Base-by-base conservation (phyloP, 1,284 basidiomycete species). In the Ganoderma sinense region DNA sequence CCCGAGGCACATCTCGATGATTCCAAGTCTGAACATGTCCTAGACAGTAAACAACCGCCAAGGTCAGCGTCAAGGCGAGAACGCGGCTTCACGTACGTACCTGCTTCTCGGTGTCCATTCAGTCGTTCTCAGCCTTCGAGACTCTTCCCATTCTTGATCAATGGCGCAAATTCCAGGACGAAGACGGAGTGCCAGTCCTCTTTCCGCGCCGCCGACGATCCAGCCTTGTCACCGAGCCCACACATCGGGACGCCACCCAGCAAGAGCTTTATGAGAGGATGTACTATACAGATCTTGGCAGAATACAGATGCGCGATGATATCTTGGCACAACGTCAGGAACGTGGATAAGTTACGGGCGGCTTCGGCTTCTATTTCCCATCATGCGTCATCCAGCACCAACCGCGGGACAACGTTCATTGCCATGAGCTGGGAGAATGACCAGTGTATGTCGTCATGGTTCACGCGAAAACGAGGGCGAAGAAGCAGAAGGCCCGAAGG, bases 341-440 rank as follows among this genome's bases (percentile, higher is more conserved):
- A 51, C n/a, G 56, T 36, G 56, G n/a, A 70, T 68, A 71, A 71
- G 23, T 73, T 69, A 69, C 39, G 67, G 36, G 39, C 59, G 11
- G 36, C 59, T 61, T 39, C 67, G 53, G 43, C 62, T 67, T 70
- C 69, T 64, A 66, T 71, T 66, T 39, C 74, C 71, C 62, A 67
- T 86, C 80, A 90, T 71, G 93, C 93, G 81, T 95, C 93, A 76
- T 95, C 95, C 69, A 97, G 85, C 70, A 96, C 86, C 65, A 97
- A 83, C 65, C 94, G 91, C 65, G 95, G 95, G 58, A 97, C 91
- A 59, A 97, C 91, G 78, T 97, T 97, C 95, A 97, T 97, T 18
- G 95, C 95, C 93, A 97, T 96, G 77, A 97, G 82, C 95, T 96
- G 75, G 67, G 72, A 69, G 68, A 5, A 20, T 4, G 64, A n/a